phyloP scores from a whole-genome alignment of 1,139 yeast species.

The Candida glucosophila region DNA sequence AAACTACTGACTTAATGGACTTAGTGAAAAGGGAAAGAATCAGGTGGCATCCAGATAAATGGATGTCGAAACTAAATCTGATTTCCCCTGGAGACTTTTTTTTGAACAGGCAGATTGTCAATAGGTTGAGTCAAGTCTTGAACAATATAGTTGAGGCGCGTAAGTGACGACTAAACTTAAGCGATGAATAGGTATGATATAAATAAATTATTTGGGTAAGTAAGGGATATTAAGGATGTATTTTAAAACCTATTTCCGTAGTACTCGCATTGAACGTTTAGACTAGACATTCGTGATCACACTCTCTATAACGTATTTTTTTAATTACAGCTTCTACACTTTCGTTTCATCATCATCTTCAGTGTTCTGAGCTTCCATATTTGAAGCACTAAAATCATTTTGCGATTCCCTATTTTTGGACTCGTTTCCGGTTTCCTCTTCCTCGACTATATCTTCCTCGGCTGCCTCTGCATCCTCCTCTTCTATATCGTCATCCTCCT shows the following conservation, averaged over 20 bases:
- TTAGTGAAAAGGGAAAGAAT: slow-evolving; percentile 43
- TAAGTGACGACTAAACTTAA: too few species aligned
- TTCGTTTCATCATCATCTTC: slow-evolving; percentile 5
- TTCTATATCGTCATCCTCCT: slow-evolving; percentile 6
- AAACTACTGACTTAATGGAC: slow-evolving; percentile 11
- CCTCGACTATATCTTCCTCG: slow-evolving; percentile 2
- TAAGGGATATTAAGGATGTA: neutral
- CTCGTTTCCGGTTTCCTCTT: slow-evolving; percentile 6
- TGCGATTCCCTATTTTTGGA: slow-evolving; percentile 6
- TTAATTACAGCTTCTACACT: slow-evolving; percentile 8
- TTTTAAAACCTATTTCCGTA: slow-evolving; percentile 4
- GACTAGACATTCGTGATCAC: slow-evolving; percentile 8
- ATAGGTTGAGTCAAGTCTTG: slow-evolving; percentile 22
- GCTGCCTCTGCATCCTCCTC: slow-evolving; percentile 6
- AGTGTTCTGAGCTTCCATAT: slow-evolving; percentile 4
- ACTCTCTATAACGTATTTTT: too few species aligned
- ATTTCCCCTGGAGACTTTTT: slow-evolving; percentile 2
- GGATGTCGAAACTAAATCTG: slow-evolving; percentile 18
- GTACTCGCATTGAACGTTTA: slow-evolving; percentile 5
- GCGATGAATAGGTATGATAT: too few species aligned
- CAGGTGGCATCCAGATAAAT: slow-evolving; percentile 66
- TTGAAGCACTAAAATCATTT: slow-evolving; percentile 4
- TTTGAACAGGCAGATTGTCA: slow-evolving; percentile 18
- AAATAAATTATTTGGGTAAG: too few species aligned
- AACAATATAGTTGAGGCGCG: slow-evolving; percentile 16